Percentiles rank a stretch among this genome's conserved stretches.
Evolutionary conservation across 805 yeast genomes (phyloP).

Genomic region (Sugiyamaella smithiae): DNA sequence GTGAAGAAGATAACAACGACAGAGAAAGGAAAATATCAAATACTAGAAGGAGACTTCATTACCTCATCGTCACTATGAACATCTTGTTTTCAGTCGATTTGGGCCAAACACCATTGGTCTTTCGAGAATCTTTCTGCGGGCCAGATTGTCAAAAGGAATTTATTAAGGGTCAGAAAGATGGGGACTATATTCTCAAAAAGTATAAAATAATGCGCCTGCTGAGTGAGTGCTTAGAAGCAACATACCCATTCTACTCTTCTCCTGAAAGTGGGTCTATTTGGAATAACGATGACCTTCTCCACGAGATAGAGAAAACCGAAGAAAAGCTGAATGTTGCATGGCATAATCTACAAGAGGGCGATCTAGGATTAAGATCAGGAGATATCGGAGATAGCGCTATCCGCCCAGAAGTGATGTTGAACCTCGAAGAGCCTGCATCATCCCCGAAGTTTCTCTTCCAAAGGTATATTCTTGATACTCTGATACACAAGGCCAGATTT

Average conservation of each 20-base stretch:
- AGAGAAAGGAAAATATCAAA: background rate
- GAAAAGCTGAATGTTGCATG: constrained; percentile 2
- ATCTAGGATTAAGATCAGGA: constrained; percentile 8
- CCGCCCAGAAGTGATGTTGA: constrained; percentile 9
- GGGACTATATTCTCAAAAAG: constrained; percentile 9
- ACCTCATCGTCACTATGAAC: constrained; percentile 6
- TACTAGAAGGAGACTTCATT: constrained; percentile 9
- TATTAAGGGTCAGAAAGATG: constrained; percentile 6
- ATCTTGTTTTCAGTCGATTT: constrained; percentile 13
- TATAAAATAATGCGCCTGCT: constrained; percentile 9
- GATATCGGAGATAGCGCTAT: constrained; percentile 6
- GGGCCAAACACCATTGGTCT: constrained; percentile 13
- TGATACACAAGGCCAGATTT: constrained; percentile 16
- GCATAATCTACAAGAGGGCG: constrained; percentile 1
- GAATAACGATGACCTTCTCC: background rate
- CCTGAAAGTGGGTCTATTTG: constrained; percentile 3
- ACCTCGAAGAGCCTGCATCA: constrained; percentile 10
- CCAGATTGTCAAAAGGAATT: background rate
- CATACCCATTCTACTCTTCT: constrained; percentile 7
- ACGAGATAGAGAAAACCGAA: constrained; percentile 3
- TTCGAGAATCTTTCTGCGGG: constrained; percentile 7
- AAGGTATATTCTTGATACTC: constrained; percentile 16
- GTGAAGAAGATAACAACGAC: background rate
- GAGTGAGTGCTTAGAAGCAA: constrained; percentile 3
- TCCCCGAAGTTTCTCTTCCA: constrained; percentile 13